Conservation (phyloP, 257 asterid genomes). For the Voacanga thouarsii region DNA sequence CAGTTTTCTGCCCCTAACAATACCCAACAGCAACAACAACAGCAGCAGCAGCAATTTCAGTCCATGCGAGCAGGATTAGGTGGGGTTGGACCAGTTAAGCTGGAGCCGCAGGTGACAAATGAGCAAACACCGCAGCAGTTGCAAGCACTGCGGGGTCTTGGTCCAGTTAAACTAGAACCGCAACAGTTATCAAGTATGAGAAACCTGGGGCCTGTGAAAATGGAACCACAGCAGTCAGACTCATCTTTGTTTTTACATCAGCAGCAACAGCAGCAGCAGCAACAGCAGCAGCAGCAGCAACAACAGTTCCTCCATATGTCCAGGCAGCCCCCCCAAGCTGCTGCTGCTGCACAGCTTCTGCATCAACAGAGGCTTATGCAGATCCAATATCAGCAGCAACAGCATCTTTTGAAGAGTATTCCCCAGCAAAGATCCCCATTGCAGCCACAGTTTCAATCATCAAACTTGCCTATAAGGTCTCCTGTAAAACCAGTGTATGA, state of each 20-base stretch:
- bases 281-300: conserved; percentile 41
- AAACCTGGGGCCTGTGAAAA: conserved; percentile 55
- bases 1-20: conserved; percentile 61
- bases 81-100: conserved; percentile 55
- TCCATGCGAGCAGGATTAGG: conserved; percentile 62
- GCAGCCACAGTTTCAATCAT: conserved; percentile 63
- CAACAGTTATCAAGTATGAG: conserved; percentile 67
- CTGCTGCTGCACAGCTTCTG: conserved; percentile 70
- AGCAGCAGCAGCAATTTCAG: conserved; percentile 65
- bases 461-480: conserved; percentile 56
- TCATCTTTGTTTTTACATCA: conserved; percentile 69
- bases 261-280: conserved; percentile 55
- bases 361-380: conserved; percentile 89
- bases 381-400: conserved; percentile 75
- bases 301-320: conserved; percentile 34
- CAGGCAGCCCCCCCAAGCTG: conserved; percentile 53
- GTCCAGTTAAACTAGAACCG: conserved; percentile 67
- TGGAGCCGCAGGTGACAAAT: conserved; percentile 58
- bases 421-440: conserved; percentile 79
- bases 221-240: conserved; percentile 78
- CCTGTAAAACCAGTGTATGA: conserved; percentile 74
- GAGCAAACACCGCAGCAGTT: conserved; percentile 65
- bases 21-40: conserved; percentile 42
- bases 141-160: conserved; percentile 56
- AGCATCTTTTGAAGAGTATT: conserved; percentile 64